Conservation (phyloP, 1,284 basidiomycete species). For the Polyporus tsugae region DNA sequence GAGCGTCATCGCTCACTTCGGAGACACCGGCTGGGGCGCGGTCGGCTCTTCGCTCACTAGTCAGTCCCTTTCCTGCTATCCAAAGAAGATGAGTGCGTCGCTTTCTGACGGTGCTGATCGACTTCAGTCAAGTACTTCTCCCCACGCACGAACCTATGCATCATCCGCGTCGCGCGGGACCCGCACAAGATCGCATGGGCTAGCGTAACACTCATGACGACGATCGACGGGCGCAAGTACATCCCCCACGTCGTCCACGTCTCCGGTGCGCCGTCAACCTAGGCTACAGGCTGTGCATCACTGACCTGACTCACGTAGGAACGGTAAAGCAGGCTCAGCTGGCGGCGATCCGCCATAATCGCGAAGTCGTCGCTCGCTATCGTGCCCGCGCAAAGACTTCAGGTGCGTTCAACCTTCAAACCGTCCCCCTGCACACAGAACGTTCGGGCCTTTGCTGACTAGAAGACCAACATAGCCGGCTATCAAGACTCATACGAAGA, state of each 20-base stretch:
- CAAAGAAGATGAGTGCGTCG: not conserved
- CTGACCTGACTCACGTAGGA: slow-evolving; percentile 50
- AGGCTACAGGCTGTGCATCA: not conserved
- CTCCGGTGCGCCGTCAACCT: slow-evolving; percentile 59
- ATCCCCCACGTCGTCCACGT: slow-evolving; percentile 79
- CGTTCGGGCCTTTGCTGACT: too few species aligned
- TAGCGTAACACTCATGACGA: slow-evolving; percentile 68
- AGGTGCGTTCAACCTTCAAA: slow-evolving; percentile 43
- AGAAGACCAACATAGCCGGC: slow-evolving; percentile 43
- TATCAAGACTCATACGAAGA: slow-evolving; percentile 68
- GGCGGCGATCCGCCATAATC: slow-evolving; percentile 76
- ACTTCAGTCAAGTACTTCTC: slow-evolving; percentile 84
- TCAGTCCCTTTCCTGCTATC: slow-evolving; percentile 39
- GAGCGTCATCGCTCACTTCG: slow-evolving; percentile 76
- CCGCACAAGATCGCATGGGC: slow-evolving; percentile 80
- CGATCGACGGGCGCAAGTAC: slow-evolving; percentile 62
- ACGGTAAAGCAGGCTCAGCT: slow-evolving; percentile 83
- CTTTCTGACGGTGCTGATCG: not conserved
- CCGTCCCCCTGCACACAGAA: too few species aligned
- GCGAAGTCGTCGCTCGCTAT: slow-evolving; percentile 70
- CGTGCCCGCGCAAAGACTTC: slow-evolving; percentile 60
- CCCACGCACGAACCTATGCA: slow-evolving; percentile 77
- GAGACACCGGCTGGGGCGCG: slow-evolving; percentile 82
- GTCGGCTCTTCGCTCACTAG: slow-evolving; percentile 73
- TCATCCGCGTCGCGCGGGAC: slow-evolving; percentile 80